Conservation (phyloP, 345 rosid genomes). For the Cardamine chenopodiifolia region DNA sequence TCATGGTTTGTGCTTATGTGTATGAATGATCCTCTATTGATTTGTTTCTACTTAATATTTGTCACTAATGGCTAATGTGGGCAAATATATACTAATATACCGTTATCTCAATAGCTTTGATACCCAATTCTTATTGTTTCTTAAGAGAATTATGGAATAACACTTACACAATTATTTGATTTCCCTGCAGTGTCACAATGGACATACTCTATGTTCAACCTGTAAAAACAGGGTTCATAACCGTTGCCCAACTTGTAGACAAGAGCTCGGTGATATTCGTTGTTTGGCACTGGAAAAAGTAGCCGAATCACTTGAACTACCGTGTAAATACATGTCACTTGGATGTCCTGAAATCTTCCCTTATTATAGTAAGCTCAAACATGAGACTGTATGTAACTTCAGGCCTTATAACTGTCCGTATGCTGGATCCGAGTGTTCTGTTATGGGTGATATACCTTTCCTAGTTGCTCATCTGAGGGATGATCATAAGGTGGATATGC, state of each 20-base stretch:
- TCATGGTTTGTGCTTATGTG: conserved; percentile 3
- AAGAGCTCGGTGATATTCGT: conserved; percentile 97
- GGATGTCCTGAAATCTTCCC: conserved; percentile 96
- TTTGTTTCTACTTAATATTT: conserved; percentile 18
- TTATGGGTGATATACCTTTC: conserved; percentile 79
- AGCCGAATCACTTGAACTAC: conserved; percentile 90
- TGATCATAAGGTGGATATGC: conserved; percentile 98
- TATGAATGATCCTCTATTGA: conserved; percentile 12
- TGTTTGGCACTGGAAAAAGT: conserved; percentile 93
- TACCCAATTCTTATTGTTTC: not conserved
- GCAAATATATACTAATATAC: not conserved
- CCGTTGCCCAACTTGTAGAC: conserved; percentile 95
- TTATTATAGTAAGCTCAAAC: conserved; percentile 92
- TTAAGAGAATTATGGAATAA: not conserved
- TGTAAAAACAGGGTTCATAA: conserved; percentile 90
- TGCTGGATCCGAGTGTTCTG: conserved; percentile 91
- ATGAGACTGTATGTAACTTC: conserved; percentile 82
- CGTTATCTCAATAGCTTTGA: not conserved
- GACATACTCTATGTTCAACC: conserved; percentile 93
- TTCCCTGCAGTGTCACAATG: conserved; percentile 85
- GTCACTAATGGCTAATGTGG: not conserved
- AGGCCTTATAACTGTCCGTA: conserved; percentile 92
- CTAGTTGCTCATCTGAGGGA: conserved; percentile 89
- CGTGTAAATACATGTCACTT: conserved; percentile 74
- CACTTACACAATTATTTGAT: conserved; percentile 8